Percentiles rank a stretch among this genome's conserved stretches.
These are phyloP conservation scores for Calonectria fujianensis DNA, from an alignment of 2,329 filamentous ascomycete genomes.

Conservation along the genomic window DNA sequence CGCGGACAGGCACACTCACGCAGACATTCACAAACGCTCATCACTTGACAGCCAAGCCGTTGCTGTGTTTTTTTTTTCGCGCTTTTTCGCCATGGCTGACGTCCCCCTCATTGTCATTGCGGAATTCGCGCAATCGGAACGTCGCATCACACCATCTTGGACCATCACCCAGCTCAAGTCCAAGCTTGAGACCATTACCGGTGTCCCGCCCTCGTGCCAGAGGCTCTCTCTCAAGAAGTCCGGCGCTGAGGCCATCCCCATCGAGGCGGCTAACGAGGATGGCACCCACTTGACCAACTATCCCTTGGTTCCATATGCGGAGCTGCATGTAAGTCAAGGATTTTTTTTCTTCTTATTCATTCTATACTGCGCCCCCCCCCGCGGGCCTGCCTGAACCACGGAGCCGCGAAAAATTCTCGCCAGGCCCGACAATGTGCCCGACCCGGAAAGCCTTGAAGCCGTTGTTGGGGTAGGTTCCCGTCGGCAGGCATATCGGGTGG, in stretches of 20 bases:
- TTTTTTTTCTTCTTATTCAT: constrained; percentile 39
- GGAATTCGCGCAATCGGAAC: constrained; percentile 87
- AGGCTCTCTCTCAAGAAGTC: constrained; percentile 81
- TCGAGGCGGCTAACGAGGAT: constrained; percentile 85
- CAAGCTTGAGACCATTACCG: constrained; percentile 94
- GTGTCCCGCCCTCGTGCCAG: constrained; percentile 88
- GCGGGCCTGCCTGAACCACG: constrained; percentile 27
- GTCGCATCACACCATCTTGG: constrained; percentile 95
- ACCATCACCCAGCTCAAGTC: constrained; percentile 87
- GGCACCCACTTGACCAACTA: constrained; percentile 78
- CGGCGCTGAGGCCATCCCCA: constrained; percentile 74
- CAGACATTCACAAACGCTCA: constrained; percentile 25
- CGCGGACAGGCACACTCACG: constrained; percentile 25
- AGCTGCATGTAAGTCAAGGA: constrained; percentile 82
- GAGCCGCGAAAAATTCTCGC: constrained; percentile 44
- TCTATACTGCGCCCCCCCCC: constrained; percentile 38
- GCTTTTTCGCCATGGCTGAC: constrained; percentile 75
- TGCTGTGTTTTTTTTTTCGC: not conserved
- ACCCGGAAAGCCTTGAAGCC: constrained; percentile 22
- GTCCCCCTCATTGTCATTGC: constrained; percentile 85
- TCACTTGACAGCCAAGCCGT: constrained; percentile 34
- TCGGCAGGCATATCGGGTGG: constrained; percentile 37
- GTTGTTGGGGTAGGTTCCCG: constrained; percentile 37
- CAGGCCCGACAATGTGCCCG: constrained; percentile 22
- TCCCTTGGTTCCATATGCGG: constrained; percentile 83